These are phyloP conservation scores for Allantophomopsis cytisporea DNA, from an alignment of 2,329 filamentous ascomycete species.

Conservation along the genomic window DNA sequence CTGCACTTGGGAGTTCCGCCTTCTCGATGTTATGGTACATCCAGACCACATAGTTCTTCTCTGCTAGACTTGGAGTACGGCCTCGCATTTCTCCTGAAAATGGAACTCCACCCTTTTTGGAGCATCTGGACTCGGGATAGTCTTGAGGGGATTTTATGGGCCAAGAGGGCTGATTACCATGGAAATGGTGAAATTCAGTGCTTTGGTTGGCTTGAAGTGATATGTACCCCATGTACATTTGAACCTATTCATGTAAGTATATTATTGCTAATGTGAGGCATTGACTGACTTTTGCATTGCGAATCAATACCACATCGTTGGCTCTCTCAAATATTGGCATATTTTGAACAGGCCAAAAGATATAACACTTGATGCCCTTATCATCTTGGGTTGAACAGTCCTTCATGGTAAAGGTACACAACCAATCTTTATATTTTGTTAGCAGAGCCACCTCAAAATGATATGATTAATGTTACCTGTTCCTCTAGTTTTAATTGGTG, in stretches of 20 bases:
- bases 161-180: constrained; percentile 18
- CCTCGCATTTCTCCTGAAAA: neutral
- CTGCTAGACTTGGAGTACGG: constrained; percentile 3
- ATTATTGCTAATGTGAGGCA: neutral
- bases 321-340: constrained; percentile 31
- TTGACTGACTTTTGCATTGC: constrained; percentile 34
- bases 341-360: constrained; percentile 40
- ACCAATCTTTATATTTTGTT: constrained; percentile 33
- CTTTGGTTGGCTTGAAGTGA: constrained; percentile 29
- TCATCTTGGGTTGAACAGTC: constrained; percentile 36
- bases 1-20: constrained; percentile 24
- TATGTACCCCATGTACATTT: constrained; percentile 18
- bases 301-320: constrained; percentile 53
- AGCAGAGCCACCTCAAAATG: neutral
- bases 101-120: too few species aligned
- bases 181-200: constrained; percentile 32
- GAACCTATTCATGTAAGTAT: constrained; percentile 22
- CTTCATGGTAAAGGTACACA: constrained; percentile 44
- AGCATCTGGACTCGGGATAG: too few species aligned
- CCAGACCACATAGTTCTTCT: constrained; percentile 28
- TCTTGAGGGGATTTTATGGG: neutral
- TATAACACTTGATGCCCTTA: constrained; percentile 32
- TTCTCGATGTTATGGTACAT: constrained; percentile 32
- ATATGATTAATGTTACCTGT: constrained; percentile 26
- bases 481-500: constrained; percentile 34